Percentiles rank a stretch among this genome's conserved stretches.
Evolutionary conservation across 2,329 filamentous ascomycete species (phyloP).

Genomic region (Diaporthe sp.): DNA sequence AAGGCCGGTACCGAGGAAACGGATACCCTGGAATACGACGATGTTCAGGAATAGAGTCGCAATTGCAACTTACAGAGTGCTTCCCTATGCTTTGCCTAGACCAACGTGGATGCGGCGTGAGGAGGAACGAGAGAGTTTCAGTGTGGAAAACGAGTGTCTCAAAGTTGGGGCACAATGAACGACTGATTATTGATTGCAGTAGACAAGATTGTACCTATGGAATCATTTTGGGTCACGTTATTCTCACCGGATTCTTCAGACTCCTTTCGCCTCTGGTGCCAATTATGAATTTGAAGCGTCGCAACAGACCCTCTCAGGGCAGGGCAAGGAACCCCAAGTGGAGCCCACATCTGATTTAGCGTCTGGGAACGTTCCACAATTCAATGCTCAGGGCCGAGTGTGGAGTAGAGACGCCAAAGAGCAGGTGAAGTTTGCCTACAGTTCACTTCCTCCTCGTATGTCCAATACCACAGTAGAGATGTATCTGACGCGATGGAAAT

Average conservation of each 20-base stretch:
- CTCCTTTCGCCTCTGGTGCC: background rate
- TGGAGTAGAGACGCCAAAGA: background rate
- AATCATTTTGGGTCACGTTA: background rate
- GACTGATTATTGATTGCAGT: background rate
- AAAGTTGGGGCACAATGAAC: background rate
- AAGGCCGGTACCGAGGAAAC: background rate
- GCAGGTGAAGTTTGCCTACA: background rate
- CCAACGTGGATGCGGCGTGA: too few relatives aligned
- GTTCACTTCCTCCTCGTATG: background rate
- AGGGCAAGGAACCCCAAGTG: background rate
- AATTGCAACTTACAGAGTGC: background rate
- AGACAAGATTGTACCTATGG: background rate
- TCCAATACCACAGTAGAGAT: background rate
- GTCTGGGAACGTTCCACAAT: background rate
- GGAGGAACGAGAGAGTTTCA: background rate
- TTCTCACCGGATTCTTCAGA: background rate
- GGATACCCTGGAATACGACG: background rate
- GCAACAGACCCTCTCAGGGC: background rate
- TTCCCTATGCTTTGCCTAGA: background rate
- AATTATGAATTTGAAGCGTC: background rate
- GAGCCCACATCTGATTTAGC: background rate
- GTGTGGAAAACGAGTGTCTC: background rate
- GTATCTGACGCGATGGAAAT: background rate
- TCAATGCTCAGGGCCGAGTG: background rate
- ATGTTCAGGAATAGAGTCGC: background rate